Conservation (phyloP, 371 early-diverging fungal genomes). For the Rhizopus sp. region DNA sequence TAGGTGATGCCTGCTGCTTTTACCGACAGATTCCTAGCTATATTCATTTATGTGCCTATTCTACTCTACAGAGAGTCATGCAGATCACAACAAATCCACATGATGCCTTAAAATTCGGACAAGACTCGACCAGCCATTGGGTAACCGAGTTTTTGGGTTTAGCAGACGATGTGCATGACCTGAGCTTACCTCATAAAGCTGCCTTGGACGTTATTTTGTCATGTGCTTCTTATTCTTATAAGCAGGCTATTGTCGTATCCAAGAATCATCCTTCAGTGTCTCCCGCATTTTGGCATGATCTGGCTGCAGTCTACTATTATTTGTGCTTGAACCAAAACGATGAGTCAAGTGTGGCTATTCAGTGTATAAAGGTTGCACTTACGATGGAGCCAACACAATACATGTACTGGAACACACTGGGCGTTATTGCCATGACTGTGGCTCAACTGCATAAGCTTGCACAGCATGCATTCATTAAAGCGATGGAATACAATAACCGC, state of each 20-base stretch:
- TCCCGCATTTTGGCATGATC: constrained; percentile 53
- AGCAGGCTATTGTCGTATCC: constrained; percentile 53
- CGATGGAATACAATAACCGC: constrained; percentile 71
- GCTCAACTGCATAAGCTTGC: constrained; percentile 57
- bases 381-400: constrained; percentile 61
- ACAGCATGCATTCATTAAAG: constrained; percentile 86
- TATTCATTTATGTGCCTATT: constrained; percentile 46
- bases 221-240: constrained; percentile 51
- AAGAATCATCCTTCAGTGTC: constrained; percentile 34
- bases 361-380: constrained; percentile 65
- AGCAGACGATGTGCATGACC: constrained; percentile 22
- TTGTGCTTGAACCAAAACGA: constrained; percentile 18
- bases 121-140: constrained; percentile 30
- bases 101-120: constrained; percentile 40
- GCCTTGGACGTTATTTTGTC: constrained; percentile 43
- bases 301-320: constrained; percentile 47
- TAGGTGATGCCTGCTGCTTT: constrained; percentile 67
- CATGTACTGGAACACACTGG: constrained; percentile 77
- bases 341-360: constrained; percentile 39
- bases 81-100: constrained; percentile 31
- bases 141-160: constrained; percentile 32
- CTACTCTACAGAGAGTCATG: constrained; percentile 35
- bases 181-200: constrained; percentile 36
- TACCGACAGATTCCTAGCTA: constrained; percentile 54
- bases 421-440: constrained; percentile 58